Evolutionary conservation across 257 asterid species (phyloP).

Genomic region (Penstemon eatonii): DNA sequence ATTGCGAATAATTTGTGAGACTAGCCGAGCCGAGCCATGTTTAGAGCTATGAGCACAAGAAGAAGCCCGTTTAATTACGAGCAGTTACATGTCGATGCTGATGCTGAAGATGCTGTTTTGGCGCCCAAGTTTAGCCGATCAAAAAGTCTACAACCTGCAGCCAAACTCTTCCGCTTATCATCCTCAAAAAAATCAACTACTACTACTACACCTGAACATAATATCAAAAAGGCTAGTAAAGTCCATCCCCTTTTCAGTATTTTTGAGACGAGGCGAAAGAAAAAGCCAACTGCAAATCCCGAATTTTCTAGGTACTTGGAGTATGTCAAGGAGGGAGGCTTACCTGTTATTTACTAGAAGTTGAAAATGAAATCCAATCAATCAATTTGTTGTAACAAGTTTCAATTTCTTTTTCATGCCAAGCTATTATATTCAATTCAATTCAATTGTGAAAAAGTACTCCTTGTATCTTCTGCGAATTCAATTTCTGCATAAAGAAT

Average conservation of each 20-base stretch:
- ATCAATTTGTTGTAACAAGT: no score
- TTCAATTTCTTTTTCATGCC: no score
- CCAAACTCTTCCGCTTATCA: constrained; percentile 25
- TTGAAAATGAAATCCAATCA: no score
- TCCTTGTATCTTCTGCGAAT: no score
- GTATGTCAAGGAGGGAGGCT: constrained; percentile 74
- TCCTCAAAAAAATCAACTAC: constrained; percentile 11
- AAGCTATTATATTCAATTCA: no score
- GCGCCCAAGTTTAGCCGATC: constrained; percentile 45
- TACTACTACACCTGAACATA: constrained; percentile 23
- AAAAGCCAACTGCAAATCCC: constrained; percentile 67
- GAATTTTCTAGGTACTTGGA: constrained; percentile 75
- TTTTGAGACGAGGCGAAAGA: constrained; percentile 44
- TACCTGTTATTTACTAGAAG: constrained; percentile 22
- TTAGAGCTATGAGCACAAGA: constrained; percentile 63
- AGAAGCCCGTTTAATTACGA: constrained; percentile 44
- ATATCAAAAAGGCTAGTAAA: constrained; percentile 48
- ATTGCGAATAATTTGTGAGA: background rate
- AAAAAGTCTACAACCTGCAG: constrained; percentile 39
- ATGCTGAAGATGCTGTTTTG: constrained; percentile 1
- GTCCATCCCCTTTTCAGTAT: constrained; percentile 57
- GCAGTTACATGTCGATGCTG: constrained; percentile 30
- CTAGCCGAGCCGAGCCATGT: constrained; percentile 32
- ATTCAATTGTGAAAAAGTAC: no score
- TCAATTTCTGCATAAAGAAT: no score